phyloP scores from a whole-genome alignment of 768 basidiomycete genomes.

The Tylopilus balloui region DNA sequence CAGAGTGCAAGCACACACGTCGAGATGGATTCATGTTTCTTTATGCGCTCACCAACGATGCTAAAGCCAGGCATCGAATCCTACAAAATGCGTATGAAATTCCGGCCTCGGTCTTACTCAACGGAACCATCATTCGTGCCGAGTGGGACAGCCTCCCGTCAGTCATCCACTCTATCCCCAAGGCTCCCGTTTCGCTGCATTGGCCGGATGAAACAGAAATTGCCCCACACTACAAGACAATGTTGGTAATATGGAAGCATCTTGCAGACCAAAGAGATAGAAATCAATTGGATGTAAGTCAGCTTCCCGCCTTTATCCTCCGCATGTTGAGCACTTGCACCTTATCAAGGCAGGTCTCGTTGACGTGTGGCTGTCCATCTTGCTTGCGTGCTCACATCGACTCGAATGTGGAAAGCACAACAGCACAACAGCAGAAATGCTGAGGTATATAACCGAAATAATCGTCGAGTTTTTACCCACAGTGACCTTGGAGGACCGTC shows the following conservation, averaged over 20 bases:
- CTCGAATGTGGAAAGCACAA: constrained; percentile 37
- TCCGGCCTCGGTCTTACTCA: constrained; percentile 38
- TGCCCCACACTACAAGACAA: constrained; percentile 33
- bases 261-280: constrained; percentile 20
- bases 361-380: constrained; percentile 50
- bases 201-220: constrained; percentile 39
- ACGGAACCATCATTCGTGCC: constrained; percentile 39
- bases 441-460: constrained; percentile 32
- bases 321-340: constrained; percentile 3
- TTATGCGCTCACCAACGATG: constrained; percentile 31
- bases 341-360: constrained; percentile 36
- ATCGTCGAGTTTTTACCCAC: constrained; percentile 36
- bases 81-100: constrained; percentile 13
- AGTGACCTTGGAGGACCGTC: neutral
- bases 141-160: constrained; percentile 25
- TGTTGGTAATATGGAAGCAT: constrained; percentile 38
- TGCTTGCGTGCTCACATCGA: constrained; percentile 47
- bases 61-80: constrained; percentile 5
- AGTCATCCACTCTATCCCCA: constrained; percentile 25
- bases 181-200: constrained; percentile 26
- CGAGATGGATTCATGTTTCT: constrained; percentile 36
- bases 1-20: constrained; percentile 22
- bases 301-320: neutral
- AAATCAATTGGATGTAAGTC: constrained; percentile 26
- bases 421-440: constrained; percentile 32